A percentile compares a stretch with the other conserved stretches of the same genome.
Evolutionary conservation across 2,329 filamentous ascomycete genomes (phyloP).

Genomic region (Tolypocladium ovalisporum): DNA sequence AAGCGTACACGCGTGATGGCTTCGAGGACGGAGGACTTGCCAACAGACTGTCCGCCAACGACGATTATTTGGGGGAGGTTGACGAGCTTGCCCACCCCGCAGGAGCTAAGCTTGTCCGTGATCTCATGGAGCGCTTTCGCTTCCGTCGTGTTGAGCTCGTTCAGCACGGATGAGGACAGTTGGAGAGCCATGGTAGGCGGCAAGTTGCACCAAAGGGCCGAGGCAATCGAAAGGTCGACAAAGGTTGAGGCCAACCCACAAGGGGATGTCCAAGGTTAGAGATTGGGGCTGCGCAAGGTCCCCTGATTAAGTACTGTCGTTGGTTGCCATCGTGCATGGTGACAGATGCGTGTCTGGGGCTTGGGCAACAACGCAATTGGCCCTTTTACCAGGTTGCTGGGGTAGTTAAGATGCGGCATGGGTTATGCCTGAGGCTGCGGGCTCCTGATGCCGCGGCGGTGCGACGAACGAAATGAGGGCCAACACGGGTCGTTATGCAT

Average conservation of each 20-base stretch:
- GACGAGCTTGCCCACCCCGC: conserved; percentile 35
- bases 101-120: conserved; percentile 38
- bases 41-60: conserved; percentile 48
- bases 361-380: not conserved
- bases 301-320: not conserved
- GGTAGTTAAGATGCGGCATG: not conserved
- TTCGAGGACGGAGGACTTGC: conserved; percentile 55
- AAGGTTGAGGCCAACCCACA: not conserved
- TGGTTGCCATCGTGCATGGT: not conserved
- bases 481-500: not conserved
- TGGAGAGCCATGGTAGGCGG: not conserved
- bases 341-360: not conserved
- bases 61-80: conserved; percentile 45
- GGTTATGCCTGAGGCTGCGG: not conserved
- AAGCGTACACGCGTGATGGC: conserved; percentile 53
- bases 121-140: conserved; percentile 39
- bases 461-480: not conserved
- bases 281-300: not conserved
- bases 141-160: conserved; percentile 27
- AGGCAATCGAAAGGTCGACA: not conserved
- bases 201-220: not conserved
- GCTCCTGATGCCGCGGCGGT: not conserved
- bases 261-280: not conserved
- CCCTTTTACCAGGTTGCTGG: not conserved
- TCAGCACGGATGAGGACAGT: conserved; percentile 1